Conservation (phyloP, 1,284 basidiomycete genomes). For the Cystobasidiaceae sp. region DNA sequence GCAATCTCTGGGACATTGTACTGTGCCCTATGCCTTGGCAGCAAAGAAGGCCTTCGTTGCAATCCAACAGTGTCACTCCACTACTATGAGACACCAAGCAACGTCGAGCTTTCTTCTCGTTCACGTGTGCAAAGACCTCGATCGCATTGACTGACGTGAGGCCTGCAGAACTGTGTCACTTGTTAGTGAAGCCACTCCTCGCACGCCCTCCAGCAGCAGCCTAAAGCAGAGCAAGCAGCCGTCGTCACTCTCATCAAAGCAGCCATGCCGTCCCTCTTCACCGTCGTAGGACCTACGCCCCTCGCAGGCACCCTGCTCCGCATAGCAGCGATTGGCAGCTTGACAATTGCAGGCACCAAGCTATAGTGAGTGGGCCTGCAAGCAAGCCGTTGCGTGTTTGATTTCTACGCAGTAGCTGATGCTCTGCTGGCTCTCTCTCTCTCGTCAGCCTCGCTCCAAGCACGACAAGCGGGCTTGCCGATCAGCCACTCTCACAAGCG, state of each 20-base stretch:
- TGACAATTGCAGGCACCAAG: conserved; percentile 8
- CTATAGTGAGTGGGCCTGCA: conserved; percentile 13
- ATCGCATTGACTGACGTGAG: too few species aligned
- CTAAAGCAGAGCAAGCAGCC: neutral
- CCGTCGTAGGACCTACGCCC: conserved; percentile 11
- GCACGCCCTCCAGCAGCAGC: neutral
- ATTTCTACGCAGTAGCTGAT: too few species aligned
- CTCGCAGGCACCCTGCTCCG: conserved; percentile 23
- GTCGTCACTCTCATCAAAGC: neutral
- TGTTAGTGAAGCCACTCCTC: too few species aligned
- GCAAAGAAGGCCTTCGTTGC: too few species aligned
- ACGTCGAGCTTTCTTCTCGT: too few species aligned
- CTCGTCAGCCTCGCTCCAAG: conserved; percentile 6
- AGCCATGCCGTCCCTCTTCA: conserved; percentile 28
- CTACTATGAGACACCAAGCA: too few species aligned
- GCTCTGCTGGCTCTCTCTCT: neutral
- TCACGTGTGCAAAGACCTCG: too few species aligned
- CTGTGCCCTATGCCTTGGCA: too few species aligned
- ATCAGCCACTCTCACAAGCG: conserved; percentile 15
- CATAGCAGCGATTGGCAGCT: conserved; percentile 4
- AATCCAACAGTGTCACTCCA: too few species aligned
- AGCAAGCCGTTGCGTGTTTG: neutral
- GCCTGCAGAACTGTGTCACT: too few species aligned
- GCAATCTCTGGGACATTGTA: too few species aligned
- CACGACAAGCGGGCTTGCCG: conserved; percentile 21